Percentiles rank a stretch among this genome's conserved stretches.
phyloP scores from a whole-genome alignment of 2,329 filamentous ascomycete species.

The Botrytis pseudocinerea region DNA sequence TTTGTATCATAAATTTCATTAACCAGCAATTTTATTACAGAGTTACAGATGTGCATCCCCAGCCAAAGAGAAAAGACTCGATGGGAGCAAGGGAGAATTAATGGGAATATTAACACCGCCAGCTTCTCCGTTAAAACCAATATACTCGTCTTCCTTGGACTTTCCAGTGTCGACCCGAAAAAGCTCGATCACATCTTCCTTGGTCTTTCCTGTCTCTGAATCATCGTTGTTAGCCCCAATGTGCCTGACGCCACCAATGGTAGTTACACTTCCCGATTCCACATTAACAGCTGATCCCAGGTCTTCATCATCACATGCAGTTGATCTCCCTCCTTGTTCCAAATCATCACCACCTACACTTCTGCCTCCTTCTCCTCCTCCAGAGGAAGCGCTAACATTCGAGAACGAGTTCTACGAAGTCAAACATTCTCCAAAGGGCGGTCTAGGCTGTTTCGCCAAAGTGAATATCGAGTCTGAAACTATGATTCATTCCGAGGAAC shows the following conservation, averaged over 20 bases:
- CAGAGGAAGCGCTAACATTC: constrained; percentile 24
- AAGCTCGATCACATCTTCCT: not conserved
- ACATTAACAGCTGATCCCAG: not conserved
- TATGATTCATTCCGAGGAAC: constrained; percentile 34
- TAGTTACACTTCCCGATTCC: not conserved
- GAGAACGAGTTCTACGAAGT: constrained; percentile 38
- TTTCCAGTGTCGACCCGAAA: not conserved
- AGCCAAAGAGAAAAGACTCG: not conserved
- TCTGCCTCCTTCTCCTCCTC: constrained; percentile 2
- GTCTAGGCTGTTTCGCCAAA: constrained; percentile 38
- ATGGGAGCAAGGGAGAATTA: not conserved
- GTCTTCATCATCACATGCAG: not conserved
- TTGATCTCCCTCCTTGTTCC: not conserved
- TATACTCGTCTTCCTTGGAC: not conserved
- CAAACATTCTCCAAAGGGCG: constrained; percentile 33
- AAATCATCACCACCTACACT: not conserved
- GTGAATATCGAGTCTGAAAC: constrained; percentile 35
- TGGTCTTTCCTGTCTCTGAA: not conserved
- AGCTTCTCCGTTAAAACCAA: constrained; percentile 6
- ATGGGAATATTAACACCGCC: not conserved
- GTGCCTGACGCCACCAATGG: not conserved
- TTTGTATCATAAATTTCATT: not conserved
- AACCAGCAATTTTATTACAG: not conserved
- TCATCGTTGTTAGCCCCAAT: not conserved
- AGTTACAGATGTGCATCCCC: not conserved